Conservation (phyloP, 257 asterid genomes). For the Lavandula angustifolia region DNA sequence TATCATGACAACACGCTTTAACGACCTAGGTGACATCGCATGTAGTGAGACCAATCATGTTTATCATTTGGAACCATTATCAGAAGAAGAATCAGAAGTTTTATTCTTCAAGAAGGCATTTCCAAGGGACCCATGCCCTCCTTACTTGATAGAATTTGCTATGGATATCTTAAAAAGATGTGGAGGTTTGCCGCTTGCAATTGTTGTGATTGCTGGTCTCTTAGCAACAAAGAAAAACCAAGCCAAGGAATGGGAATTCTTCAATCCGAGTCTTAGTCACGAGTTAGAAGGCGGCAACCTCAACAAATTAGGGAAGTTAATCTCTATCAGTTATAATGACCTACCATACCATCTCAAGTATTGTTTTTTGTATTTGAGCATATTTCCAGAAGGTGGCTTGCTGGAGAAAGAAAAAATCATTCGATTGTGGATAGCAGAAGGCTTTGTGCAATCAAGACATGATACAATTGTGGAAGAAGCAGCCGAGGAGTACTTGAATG, state of each 20-base stretch:
- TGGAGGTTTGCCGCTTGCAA: slow-evolving; percentile 28
- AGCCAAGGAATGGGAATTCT: slow-evolving; percentile 22
- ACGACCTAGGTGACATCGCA: neutral
- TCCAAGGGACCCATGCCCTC: slow-evolving; percentile 15
- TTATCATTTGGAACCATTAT: slow-evolving; percentile 1
- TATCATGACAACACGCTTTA: slow-evolving; percentile 21
- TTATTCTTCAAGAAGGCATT: slow-evolving; percentile 20
- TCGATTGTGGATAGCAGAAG: slow-evolving; percentile 43
- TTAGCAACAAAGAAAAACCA: slow-evolving; percentile 23
- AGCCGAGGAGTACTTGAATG: slow-evolving; percentile 33
- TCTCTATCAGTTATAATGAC: slow-evolving; percentile 23
- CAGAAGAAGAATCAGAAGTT: neutral
- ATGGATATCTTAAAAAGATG: slow-evolving; percentile 20
- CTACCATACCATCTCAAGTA: slow-evolving; percentile 18
- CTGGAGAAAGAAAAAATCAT: neutral
- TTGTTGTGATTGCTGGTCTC: slow-evolving; percentile 26
- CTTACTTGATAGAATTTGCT: neutral
- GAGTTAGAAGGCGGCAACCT: slow-evolving; percentile 17
- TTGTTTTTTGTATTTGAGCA: slow-evolving; percentile 20
- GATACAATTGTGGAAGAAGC: slow-evolving; percentile 32
- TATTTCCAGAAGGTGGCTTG: slow-evolving; percentile 27
- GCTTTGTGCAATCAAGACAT: slow-evolving; percentile 29
- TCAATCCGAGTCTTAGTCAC: slow-evolving; percentile 13
- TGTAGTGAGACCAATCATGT: slow-evolving; percentile 18
- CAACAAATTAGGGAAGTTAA: neutral